Evolutionary conservation across 768 basidiomycete species (phyloP).

Genomic region (Postia placenta): DNA sequence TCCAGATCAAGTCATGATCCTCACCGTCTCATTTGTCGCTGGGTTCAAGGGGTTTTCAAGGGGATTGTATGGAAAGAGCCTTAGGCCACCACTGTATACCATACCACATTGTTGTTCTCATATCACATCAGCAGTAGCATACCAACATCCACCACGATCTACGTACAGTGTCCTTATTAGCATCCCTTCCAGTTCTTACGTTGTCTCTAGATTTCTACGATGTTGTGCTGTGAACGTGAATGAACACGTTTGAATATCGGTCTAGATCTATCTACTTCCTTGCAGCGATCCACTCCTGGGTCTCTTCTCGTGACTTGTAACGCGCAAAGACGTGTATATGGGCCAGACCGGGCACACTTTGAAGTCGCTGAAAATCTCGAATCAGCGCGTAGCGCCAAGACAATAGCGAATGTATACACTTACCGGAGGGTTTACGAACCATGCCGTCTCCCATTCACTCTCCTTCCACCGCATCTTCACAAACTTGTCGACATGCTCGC

Average conservation of each 20-base stretch:
- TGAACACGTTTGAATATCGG: not conserved
- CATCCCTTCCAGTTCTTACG: not conserved
- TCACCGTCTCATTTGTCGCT: not conserved
- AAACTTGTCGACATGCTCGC: constrained; percentile 55
- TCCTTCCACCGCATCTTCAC: constrained; percentile 65
- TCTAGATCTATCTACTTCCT: not conserved
- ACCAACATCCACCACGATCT: not conserved
- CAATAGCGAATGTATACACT: constrained; percentile 19
- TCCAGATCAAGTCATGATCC: constrained; percentile 25
- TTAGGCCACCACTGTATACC: constrained; percentile 4
- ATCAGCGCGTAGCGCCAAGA: not conserved
- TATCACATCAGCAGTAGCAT: constrained; percentile 3
- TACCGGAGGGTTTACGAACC: constrained; percentile 89
- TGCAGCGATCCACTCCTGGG: constrained; percentile 6
- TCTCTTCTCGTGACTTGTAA: constrained; percentile 32
- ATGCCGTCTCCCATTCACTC: constrained; percentile 80
- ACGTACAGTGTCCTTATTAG: not conserved
- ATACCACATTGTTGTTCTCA: not conserved
- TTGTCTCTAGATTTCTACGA: not conserved
- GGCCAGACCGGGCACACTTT: constrained; percentile 75
- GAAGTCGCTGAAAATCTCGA: constrained; percentile 51
- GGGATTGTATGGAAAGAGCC: not conserved
- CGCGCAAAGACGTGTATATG: constrained; percentile 87
- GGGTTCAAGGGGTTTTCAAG: not conserved
- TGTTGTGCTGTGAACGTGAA: not conserved